Evolutionary conservation across 176 grass and related monocot species (phyloP).

Genomic region (Secale cereale): DNA sequence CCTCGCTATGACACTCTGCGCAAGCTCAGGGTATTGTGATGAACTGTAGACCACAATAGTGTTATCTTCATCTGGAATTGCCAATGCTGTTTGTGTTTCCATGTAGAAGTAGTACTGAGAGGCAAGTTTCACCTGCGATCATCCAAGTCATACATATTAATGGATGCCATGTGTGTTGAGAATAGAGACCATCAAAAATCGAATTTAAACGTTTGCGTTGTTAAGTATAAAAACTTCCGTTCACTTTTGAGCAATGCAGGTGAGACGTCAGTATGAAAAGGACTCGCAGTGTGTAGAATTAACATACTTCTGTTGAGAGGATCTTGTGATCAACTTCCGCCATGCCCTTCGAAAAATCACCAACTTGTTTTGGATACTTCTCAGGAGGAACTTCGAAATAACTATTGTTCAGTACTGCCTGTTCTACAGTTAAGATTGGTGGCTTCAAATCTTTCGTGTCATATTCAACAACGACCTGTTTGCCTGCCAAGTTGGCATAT

Average conservation of each 20-base stretch:
- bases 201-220: neutral
- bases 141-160: conserved; percentile 1
- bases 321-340: conserved; percentile 72
- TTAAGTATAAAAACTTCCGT: neutral
- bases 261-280: neutral
- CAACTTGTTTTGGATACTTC: conserved; percentile 49
- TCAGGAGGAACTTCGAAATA: conserved; percentile 43
- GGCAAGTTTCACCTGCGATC: conserved; percentile 62
- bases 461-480: conserved; percentile 62
- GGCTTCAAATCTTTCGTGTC: conserved; percentile 41
- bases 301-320: conserved; percentile 50
- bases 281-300: neutral
- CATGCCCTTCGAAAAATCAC: conserved; percentile 67
- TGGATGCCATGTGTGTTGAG: neutral
- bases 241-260: neutral
- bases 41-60: conserved; percentile 63
- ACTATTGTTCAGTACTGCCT: conserved; percentile 57
- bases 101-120: conserved; percentile 80
- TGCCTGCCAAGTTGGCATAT: conserved; percentile 67
- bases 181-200: neutral
- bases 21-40: conserved; percentile 41
- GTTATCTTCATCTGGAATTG: conserved; percentile 73
- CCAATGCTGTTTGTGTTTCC: conserved; percentile 69
- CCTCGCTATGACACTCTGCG: conserved; percentile 47
- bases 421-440: conserved; percentile 64